A percentile compares a stretch with the other conserved stretches of the same genome.
These are phyloP conservation scores for Starmerella khaoyaiensis DNA, from an alignment of 805 yeast species.

Conservation along the genomic window DNA sequence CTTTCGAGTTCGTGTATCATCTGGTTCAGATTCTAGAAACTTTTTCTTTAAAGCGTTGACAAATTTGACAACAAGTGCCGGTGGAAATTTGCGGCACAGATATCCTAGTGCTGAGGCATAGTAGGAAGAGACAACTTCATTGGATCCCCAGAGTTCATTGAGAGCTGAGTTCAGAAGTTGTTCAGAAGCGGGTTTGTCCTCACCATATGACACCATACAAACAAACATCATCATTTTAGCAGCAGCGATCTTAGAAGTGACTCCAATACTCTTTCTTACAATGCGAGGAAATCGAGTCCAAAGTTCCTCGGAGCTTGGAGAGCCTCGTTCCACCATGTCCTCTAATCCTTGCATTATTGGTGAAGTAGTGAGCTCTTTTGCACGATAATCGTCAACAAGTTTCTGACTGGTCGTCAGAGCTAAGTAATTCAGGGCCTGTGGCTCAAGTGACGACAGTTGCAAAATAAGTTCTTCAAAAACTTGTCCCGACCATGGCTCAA, in stretches of 20 bases:
- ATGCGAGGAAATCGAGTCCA: constrained; percentile 34
- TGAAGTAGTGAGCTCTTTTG: constrained; percentile 60
- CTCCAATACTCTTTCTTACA: constrained; percentile 61
- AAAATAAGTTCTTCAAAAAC: constrained; percentile 56
- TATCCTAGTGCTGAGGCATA: constrained; percentile 76
- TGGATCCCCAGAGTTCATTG: constrained; percentile 53
- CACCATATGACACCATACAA: constrained; percentile 36
- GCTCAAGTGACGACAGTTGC: constrained; percentile 78
- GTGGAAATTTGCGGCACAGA: constrained; percentile 47
- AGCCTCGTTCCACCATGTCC: constrained; percentile 43
- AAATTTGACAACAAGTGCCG: constrained; percentile 41
- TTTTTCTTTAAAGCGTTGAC: constrained; percentile 37
- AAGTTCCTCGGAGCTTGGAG: constrained; percentile 21
- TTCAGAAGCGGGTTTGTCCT: constrained; percentile 43
- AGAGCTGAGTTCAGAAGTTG: constrained; percentile 42
- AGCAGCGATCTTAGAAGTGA: constrained; percentile 84
- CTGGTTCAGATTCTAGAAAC: constrained; percentile 36
- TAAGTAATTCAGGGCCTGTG: constrained; percentile 75
- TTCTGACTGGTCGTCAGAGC: constrained; percentile 53
- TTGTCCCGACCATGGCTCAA: constrained; percentile 51
- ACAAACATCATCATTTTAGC: constrained; percentile 57
- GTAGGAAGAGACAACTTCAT: constrained; percentile 57
- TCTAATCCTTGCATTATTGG: constrained; percentile 86
- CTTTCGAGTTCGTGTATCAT: constrained; percentile 2
- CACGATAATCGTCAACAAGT: constrained; percentile 57